Conservation (phyloP, 768 basidiomycete genomes). For the Fomitopsis pulvina region DNA sequence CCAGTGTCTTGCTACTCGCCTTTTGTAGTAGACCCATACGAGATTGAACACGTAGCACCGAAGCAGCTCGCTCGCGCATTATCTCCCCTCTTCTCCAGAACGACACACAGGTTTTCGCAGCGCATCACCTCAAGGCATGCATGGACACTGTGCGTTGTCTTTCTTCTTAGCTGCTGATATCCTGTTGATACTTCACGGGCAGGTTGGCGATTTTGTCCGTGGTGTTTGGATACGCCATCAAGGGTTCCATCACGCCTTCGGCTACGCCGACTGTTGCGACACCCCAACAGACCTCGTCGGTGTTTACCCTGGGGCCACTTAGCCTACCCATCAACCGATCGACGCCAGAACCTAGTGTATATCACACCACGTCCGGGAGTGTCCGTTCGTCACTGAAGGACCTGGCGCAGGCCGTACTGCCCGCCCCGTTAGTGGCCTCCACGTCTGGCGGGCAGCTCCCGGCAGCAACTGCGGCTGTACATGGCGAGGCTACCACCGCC, state of each 20-base stretch:
- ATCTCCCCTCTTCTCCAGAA: constrained; percentile 32
- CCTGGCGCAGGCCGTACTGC: constrained; percentile 30
- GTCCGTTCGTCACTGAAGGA: constrained; percentile 20
- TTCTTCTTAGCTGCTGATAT: too few species aligned
- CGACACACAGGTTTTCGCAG: constrained; percentile 17
- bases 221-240: constrained; percentile 50
- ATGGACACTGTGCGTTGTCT: constrained; percentile 54
- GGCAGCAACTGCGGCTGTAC: constrained; percentile 10
- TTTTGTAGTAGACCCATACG: constrained; percentile 40
- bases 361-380: constrained; percentile 8
- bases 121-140: constrained; percentile 49
- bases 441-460: constrained; percentile 10
- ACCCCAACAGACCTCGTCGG: constrained; percentile 1
- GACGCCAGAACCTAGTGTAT: constrained; percentile 1
- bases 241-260: constrained; percentile 36
- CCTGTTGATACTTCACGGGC: constrained; percentile 8
- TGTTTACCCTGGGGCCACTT: constrained; percentile 2
- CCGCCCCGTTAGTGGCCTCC: constrained; percentile 16
- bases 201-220: constrained; percentile 68
- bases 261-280: constrained; percentile 4
- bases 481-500: background rate
- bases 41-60: constrained; percentile 37
- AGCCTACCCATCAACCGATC: constrained; percentile 13
- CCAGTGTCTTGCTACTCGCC: constrained; percentile 17
- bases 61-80: constrained; percentile 38